Percentiles rank a stretch among this genome's conserved stretches.
These are phyloP conservation scores for Neurospora sp. DNA, from an alignment of 2,329 filamentous ascomycete species.

Conservation along the genomic window DNA sequence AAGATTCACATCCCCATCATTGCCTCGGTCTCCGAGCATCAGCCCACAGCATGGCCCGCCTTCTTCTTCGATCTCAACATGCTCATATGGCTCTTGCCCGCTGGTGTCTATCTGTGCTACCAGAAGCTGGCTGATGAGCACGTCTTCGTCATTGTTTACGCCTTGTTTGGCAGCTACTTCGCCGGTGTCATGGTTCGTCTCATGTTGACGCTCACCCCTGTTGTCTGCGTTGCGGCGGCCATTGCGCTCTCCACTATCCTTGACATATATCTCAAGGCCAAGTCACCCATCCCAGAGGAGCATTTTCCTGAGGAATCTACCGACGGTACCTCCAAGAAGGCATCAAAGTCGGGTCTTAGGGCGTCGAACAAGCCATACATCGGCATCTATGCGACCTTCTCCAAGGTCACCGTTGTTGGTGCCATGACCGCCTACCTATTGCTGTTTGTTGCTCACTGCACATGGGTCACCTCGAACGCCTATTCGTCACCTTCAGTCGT, in stretches of 20 bases:
- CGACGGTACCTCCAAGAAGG: conserved; percentile 49
- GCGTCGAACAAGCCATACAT: conserved; percentile 64
- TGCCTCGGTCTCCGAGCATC: conserved; percentile 98
- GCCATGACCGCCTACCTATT: conserved; percentile 71
- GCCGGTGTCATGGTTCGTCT: conserved; percentile 98
- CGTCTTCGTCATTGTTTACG: conserved; percentile 94
- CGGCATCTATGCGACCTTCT: conserved; percentile 72
- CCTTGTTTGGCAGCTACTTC: conserved; percentile 95
- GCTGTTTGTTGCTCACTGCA: conserved; percentile 94
- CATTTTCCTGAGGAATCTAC: conserved; percentile 31
- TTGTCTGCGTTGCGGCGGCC: conserved; percentile 90
- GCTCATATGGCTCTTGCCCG: conserved; percentile 98
- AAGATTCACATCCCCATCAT: conserved; percentile 99
- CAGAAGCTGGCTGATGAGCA: conserved; percentile 88
- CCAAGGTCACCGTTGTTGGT: conserved; percentile 67
- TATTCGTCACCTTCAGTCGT: conserved; percentile 98
- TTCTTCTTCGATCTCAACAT: conserved; percentile 99
- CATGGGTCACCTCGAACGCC: conserved; percentile 97
- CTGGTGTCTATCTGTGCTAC: conserved; percentile 97
- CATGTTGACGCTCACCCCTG: conserved; percentile 93
- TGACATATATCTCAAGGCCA: conserved; percentile 68
- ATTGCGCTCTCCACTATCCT: conserved; percentile 80
- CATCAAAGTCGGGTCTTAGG: conserved; percentile 48
- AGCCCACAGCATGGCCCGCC: conserved; percentile 96
- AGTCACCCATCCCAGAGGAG: conserved; percentile 47